Evolutionary conservation across 257 asterid genomes (phyloP).

Genomic region (Solanum medicagineum): DNA sequence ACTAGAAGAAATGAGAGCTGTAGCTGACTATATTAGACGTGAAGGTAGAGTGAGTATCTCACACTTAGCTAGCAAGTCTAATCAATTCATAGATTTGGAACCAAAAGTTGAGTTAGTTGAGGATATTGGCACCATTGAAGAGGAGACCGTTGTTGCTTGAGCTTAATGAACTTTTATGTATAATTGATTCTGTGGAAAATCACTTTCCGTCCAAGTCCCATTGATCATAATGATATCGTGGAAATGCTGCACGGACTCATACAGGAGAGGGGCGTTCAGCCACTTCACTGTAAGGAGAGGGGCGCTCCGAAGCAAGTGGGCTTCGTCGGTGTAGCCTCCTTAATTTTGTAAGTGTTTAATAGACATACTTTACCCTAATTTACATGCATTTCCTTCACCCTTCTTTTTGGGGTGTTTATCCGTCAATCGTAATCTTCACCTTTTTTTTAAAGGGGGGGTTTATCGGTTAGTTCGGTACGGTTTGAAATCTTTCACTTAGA

Average conservation of each 20-base stretch:
- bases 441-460: no score
- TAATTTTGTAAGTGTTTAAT: background rate
- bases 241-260: no score
- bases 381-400: background rate
- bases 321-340: no score
- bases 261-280: no score
- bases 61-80: conserved; percentile 92
- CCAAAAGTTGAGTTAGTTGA: conserved; percentile 52
- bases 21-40: conserved; percentile 86
- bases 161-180: background rate
- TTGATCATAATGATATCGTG: no score
- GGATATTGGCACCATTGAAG: conserved; percentile 49
- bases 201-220: no score
- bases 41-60: conserved; percentile 93
- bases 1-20: conserved; percentile 88
- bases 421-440: background rate
- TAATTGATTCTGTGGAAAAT: background rate
- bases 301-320: no score
- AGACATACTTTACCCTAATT: background rate
- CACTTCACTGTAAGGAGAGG: no score
- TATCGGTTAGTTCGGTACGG: background rate
- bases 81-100: conserved; percentile 91
- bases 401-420: background rate
- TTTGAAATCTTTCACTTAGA: no score
- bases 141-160: conserved; percentile 50